Base-by-base conservation (phyloP, 306 rosid species). In the Quercus dentata region DNA sequence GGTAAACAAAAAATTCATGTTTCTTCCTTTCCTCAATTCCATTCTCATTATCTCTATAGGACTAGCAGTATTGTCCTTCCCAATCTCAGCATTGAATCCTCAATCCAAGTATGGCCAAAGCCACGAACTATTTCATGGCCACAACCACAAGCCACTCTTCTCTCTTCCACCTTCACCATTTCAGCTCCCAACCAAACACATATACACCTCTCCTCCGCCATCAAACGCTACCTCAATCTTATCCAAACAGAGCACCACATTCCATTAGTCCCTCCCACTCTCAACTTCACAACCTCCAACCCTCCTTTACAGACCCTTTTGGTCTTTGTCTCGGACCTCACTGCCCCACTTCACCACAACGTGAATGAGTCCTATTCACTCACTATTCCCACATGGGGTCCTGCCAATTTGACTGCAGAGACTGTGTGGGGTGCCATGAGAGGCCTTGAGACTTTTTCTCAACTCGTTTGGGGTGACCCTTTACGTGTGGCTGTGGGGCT, bases 391-490 rank as follows among this genome's bases (percentile, higher is more conserved):
- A 1, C 75, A 5, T 2, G 56, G 6, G 87, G 91, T 1, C 7
- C 71, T 0, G 92, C 98, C 1, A 77, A 59, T 2, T 71, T 94
- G 61, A 18, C 64, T 0, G 86, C 97, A 1, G 2, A 31, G 25
- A 92, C 95, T 0, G 68, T 75, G 2, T 94, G 97, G 97, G 97
- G 95, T 1, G 95, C 90, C 70, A 91, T 94, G 86, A 83, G 92
- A 35, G 99, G 98, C 6, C 76, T 94, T 0, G 97, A 94, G 79
- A 91, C 97, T 0, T 84, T 94, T 70, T 92, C 97, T 6, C 99
- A 92, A 74, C 89, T 94, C 9, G 83, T 84, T 11, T 94, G 95
- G 94, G 97, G 88, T 0, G 3, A 79, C 4, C 97, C 94, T 1
- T 68, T 87, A 0, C 44, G 74, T 4, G 89, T 88, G 41, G 81